Base-by-base conservation (phyloP, 1,284 basidiomycete genomes). In the Phylloporus sp. region DNA sequence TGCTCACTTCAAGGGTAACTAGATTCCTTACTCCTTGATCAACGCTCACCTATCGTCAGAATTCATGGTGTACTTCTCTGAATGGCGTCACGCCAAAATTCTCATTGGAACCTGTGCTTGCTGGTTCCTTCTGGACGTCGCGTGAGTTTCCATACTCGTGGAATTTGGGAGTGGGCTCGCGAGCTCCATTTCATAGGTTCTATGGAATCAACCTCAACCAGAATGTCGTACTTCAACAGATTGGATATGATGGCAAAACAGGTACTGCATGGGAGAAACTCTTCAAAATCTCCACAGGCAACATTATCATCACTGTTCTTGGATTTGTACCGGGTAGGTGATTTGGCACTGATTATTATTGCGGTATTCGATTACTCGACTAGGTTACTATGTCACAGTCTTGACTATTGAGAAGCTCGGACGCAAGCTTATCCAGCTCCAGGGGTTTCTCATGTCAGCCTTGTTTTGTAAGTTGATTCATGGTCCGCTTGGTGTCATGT, bases 141-240 rank as follows among this genome's bases (percentile, higher is more conserved):
- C 85, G 77, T 84, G 66, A 56, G 80, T 74, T 6, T 59, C 61
- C 6, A 0, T 44, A 55, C 31, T 20, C 24, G 8, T 51, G 37
- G 18, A 22, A 50, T 11, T 17, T 6, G 28, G n/a, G 13, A 56
- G 10, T 8, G 22, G 10, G 12, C 17, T 60, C 47, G 47, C 44
- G 11, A 37, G n/a, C 31, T 37, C 2, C 29, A 32, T 8, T 29
- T 51, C 31, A 32, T 61, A 88, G 85, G 1, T 91, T 90, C 76
- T 91, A 92, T 74, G 91, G 91, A 6, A 90, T 92, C 78, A 92
- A 92, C 76, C 78, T 93, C 51, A 93, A 93, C 80, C 86, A 90
- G 68, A 89, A 88, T 69, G 88, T 91, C 68, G 90, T 91, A 18
- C 81, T 91, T 11, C 79, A 87, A 68, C 81, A 87, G 71, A 91